Evolutionary conservation across 257 asterid genomes (phyloP), one percentile per base, ranked within the genome.

Genomic region (Coffea eugenioides): DNA sequence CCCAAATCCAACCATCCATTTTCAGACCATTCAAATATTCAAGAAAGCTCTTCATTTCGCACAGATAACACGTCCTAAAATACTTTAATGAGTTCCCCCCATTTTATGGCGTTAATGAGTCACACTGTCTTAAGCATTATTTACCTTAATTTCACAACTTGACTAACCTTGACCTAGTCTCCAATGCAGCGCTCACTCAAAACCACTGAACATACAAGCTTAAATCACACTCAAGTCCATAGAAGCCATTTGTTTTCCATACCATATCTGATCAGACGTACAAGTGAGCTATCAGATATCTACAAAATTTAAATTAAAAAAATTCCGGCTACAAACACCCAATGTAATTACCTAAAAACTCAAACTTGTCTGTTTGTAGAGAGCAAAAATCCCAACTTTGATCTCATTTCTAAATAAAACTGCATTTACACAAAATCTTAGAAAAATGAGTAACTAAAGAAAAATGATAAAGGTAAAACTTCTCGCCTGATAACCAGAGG

Each of bases 401-500:
- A 23, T 57, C 20, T 4, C 57, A 59, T 61, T 23, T 57, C 71
- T 3, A 75, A 59, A 41, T 6, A 1, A 57, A 41, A 39, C 70
- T 31, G 14, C 57, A 36, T 31, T 54, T 78, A 27, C 36, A 14
- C 74, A 83, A 76, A 59, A 46, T n/a, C 11, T 9, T 43, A 46
- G 54, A 74, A 57, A 14, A 51, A 8, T 46, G 73, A 23, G 45
- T 45, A 71, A 70, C 73, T 59, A 23, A 59, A 80, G 34, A 34
- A 64, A 15, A 78, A 51, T 56, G 14, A 43, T 4, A 41, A 74
- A 20, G 8, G 31, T 15, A 45, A 49, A 76, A 68, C 1, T 14
- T 12, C 83, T 76, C 64, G 91, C 98, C 87, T 96, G 96, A 84
- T 89, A 96, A 78, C 92, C 97, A 76, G 99, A 96, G 43, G 85